Evolutionary conservation across 2,329 filamentous ascomycete genomes (phyloP).

Genomic region (Colletotrichum graminicola): DNA sequence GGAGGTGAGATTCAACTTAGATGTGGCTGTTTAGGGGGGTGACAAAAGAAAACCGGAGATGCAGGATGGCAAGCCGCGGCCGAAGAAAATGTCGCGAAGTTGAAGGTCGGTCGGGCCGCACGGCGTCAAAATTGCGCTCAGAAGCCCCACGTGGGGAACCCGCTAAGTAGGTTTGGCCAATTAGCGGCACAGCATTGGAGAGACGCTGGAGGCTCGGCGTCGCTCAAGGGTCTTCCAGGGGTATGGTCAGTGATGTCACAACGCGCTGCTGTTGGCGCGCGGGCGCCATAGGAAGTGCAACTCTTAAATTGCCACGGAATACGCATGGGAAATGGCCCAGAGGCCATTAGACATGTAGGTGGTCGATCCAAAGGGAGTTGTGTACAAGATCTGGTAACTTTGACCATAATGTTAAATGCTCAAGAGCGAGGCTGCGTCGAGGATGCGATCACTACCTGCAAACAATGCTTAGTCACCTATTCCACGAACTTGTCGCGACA

Average conservation of each 20-base stretch:
- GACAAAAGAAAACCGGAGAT: slow-evolving; percentile 25
- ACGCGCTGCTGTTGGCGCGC: neutral
- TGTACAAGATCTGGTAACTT: too few species aligned
- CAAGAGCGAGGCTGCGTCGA: neutral
- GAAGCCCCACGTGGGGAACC: slow-evolving; percentile 31
- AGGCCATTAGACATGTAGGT: neutral
- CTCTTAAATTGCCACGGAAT: neutral
- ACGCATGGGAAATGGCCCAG: neutral
- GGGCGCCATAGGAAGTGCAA: neutral
- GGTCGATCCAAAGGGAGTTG: neutral
- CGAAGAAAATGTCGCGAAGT: slow-evolving; percentile 28
- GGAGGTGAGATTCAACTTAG: neutral
- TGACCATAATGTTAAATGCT: neutral
- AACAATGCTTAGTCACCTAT: neutral
- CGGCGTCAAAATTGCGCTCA: slow-evolving; percentile 32
- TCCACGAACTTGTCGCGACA: slow-evolving; percentile 28
- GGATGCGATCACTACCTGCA: too few species aligned
- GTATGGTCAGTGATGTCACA: slow-evolving; percentile 26
- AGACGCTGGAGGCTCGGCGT: slow-evolving; percentile 14
- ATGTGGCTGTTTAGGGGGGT: slow-evolving; percentile 17
- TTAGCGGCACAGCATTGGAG: slow-evolving; percentile 19
- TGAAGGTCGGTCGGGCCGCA: slow-evolving; percentile 9
- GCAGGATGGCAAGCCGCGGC: slow-evolving; percentile 9
- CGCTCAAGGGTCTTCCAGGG: slow-evolving; percentile 31
- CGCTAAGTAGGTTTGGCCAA: slow-evolving; percentile 22